These are phyloP conservation scores for Exophiala alcalophila DNA, from an alignment of 2,329 filamentous ascomycete genomes.

Conservation along the genomic window DNA sequence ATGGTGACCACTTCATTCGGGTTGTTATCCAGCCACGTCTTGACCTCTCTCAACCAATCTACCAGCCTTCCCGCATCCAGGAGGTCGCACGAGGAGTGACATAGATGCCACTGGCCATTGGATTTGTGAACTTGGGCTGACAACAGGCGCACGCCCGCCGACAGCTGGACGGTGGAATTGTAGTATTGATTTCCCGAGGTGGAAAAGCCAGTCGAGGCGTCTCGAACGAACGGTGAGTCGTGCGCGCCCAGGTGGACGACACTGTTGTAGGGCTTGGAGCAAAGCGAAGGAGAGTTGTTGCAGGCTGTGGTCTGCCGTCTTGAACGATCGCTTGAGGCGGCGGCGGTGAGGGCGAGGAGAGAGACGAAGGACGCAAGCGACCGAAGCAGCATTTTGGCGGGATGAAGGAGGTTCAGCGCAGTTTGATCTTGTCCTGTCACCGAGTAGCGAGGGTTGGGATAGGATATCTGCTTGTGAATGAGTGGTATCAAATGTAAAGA, in stretches of 20 bases:
- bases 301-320: constrained; percentile 51
- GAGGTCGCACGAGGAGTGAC: constrained; percentile 65
- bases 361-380: constrained; percentile 14
- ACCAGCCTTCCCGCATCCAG: constrained; percentile 67
- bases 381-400: constrained; percentile 12
- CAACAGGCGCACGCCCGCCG: constrained; percentile 68
- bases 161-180: constrained; percentile 68
- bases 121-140: constrained; percentile 68
- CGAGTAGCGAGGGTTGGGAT: too few species aligned
- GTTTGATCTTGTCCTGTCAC: constrained; percentile 2
- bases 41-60: constrained; percentile 63
- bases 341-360: constrained; percentile 16
- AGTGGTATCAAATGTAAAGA: too few species aligned
- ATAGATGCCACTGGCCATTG: constrained; percentile 61
- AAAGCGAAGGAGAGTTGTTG: constrained; percentile 78
- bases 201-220: constrained; percentile 59
- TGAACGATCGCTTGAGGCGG: constrained; percentile 12
- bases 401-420: constrained; percentile 1
- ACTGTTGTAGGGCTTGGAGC: constrained; percentile 67
- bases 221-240: constrained; percentile 68
- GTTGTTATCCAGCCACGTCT: constrained; percentile 66
- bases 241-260: constrained; percentile 77
- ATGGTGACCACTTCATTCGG: constrained; percentile 73
- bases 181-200: constrained; percentile 67
- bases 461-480: too few species aligned